Evolutionary conservation across 2,329 filamentous ascomycete species (phyloP), one percentile per base, ranked within the genome.

Genomic region (Ophiostoma quercus): DNA sequence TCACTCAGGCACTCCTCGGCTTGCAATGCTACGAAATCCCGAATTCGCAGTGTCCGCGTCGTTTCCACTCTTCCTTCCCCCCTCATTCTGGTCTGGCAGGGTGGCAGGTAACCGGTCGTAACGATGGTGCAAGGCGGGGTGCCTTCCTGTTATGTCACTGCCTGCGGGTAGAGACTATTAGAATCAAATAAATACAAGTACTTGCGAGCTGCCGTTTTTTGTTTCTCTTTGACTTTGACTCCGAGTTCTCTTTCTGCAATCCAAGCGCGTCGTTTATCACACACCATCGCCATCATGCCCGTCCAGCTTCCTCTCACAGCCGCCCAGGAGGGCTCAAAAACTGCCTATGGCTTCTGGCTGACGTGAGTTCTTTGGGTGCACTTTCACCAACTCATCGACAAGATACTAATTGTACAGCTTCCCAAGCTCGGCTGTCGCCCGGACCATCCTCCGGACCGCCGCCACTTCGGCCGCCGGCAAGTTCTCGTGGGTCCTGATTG

Each of bases 401-500:
- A 34, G 19, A 19, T 57, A 32, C 51, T 60, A 29, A 57, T n/a
- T 22, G 5, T 5, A 22, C 63, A 74, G 73, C 32, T 71, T 71
- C 62, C 69, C 70, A 6, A 71, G 68, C 66, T 37, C 72, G 19
- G 69, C 73, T 19, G 63, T 74, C 4, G 73, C 73, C 66, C 69
- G 70, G 37, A 74, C 72, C 41, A 72, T 73, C 29, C 68, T 74
- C 41, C 73, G 73, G 63, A 41, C 72, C 2, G 73, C 72, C 29
- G 70, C 71, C 34, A 66, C 66, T 1, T 62, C 71, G 16, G 22
- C 62, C n/a, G 51, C 39, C 69, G 68, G 62, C 68, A 63, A 43
- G 34, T 73, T 66, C 70, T 69, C 71, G 6, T 80, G 79, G 79
- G 78, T 80, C 25, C 73, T 80, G 11, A 74, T 80, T 47, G 79